Evolutionary conservation across 805 yeast species (phyloP).

Genomic region (Barnettozyma siamensis): DNA sequence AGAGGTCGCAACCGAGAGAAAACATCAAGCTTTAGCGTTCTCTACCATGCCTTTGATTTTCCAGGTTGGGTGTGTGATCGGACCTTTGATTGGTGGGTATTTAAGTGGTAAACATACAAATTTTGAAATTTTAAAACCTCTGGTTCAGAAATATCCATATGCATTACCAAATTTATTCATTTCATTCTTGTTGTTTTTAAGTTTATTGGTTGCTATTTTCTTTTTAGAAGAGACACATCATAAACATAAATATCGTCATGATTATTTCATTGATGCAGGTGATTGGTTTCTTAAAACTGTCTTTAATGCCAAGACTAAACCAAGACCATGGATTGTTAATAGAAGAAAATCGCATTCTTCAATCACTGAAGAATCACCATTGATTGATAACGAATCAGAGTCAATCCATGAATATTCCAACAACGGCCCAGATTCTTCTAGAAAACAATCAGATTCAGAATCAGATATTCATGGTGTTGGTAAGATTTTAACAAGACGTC

Average conservation of each 20-base stretch:
- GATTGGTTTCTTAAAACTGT: constrained; percentile 25
- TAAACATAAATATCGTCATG: constrained; percentile 32
- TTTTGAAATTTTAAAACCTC: constrained; percentile 21
- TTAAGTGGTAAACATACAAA: constrained; percentile 34
- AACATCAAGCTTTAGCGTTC: constrained; percentile 59
- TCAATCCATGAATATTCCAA: background rate
- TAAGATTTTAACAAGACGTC: constrained; percentile 26
- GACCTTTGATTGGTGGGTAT: constrained; percentile 54
- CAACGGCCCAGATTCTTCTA: background rate
- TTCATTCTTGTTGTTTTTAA: constrained; percentile 30
- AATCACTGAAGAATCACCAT: constrained; percentile 13
- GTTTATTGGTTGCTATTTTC: constrained; percentile 36
- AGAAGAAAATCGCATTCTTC: no score
- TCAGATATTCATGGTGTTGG: constrained; percentile 25
- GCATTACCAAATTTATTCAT: constrained; percentile 49
- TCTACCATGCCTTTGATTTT: constrained; percentile 55
- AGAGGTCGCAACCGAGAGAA: constrained; percentile 49
- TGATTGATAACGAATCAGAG: constrained; percentile 11
- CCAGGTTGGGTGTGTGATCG: constrained; percentile 55
- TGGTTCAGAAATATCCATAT: constrained; percentile 40
- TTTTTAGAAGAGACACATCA: constrained; percentile 52
- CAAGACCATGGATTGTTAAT: constrained; percentile 26
- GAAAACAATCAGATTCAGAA: constrained; percentile 3
- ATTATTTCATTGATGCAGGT: constrained; percentile 41
- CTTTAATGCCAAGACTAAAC: constrained; percentile 17